Evolutionary conservation across 2,329 filamentous ascomycete genomes (phyloP), one percentile per base, ranked within the genome.

Genomic region (Penicillium sp.): DNA sequence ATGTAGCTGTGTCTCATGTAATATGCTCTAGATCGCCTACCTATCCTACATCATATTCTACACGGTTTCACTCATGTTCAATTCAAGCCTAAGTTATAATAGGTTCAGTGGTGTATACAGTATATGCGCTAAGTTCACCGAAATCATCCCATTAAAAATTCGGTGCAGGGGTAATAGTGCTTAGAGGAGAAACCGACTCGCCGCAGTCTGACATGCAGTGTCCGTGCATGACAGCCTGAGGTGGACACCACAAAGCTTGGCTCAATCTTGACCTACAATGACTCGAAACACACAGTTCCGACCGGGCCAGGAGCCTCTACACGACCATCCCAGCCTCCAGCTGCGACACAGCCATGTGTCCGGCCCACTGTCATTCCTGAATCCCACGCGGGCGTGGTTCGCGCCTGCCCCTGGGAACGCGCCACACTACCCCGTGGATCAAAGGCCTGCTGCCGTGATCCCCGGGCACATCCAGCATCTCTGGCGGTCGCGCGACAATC

Each of bases 331-430:
- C 5, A 15, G 19, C n/a, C 31, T 51, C 1, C 13, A 25, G 11
- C 32, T 54, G 1, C 43, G 28, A 20, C 41, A 29, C 15, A 33
- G 38, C 8, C 49, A 47, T 42, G 41, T 57, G 10, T 45, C 53
- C 5, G 74, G 74, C 1, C 71, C 74, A 7, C 46, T 77, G 15
- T 41, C 57, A 1, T 76, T 73, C 47, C 58, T 77, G 28, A 76
- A 78, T 45, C 74, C 75, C 4, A 79, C 75, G 1, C 57, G 55
- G 37, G 70, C 70, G 4, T 58, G 59, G 33, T 66, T 64, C 46
- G 41, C 50, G 7, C 53, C 46, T 3, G 30, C 35, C 16, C 14
- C 13, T 7, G 33, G 51, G 6, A 33, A 33, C 10, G 40, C 39
- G 17, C 39, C 16, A 16, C 14, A 26, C 16, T 48, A 45, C 18